A percentile compares a stretch with the other conserved stretches of the same genome.
Evolutionary conservation across 352 stramenopile genomes (phyloP).

Genomic region (Phytophthora lateralis): DNA sequence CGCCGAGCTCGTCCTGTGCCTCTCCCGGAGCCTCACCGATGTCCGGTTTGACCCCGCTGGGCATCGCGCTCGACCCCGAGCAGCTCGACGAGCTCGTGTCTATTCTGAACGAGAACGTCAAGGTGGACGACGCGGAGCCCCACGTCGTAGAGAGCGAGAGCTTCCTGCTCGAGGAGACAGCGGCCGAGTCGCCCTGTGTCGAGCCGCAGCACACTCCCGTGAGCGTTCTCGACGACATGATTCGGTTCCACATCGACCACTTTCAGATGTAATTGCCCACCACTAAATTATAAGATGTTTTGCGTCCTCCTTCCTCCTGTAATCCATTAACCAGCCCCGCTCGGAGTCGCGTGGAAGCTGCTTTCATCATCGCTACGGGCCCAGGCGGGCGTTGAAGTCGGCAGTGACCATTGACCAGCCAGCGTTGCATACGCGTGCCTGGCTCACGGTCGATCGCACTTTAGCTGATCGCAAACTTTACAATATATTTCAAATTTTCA

Average conservation of each 20-base stretch:
- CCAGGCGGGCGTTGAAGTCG: too few species aligned
- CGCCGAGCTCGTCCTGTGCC: slow-evolving; percentile 22
- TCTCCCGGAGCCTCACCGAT: slow-evolving; percentile 12
- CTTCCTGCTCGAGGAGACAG: slow-evolving; percentile 7
- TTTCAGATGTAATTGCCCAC: slow-evolving; percentile 24
- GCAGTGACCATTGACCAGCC: too few species aligned
- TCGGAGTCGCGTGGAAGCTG: too few species aligned
- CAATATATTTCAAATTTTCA: too few species aligned
- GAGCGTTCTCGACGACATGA: slow-evolving; percentile 53
- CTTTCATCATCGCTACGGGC: too few species aligned
- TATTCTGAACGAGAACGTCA: slow-evolving; percentile 42
- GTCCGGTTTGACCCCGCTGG: slow-evolving; percentile 11
- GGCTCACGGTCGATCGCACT: too few species aligned
- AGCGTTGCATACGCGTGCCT: too few species aligned
- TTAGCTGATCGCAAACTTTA: too few species aligned
- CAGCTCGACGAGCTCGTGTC: slow-evolving; percentile 49
- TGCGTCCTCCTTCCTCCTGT: neutral
- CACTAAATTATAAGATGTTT: slow-evolving; percentile 33
- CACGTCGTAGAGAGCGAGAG: slow-evolving; percentile 8
- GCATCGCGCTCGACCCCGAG: slow-evolving; percentile 27
- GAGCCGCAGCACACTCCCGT: neutral
- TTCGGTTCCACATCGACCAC: slow-evolving; percentile 48
- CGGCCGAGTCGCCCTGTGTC: neutral
- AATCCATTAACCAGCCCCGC: neutral
- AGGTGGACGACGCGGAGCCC: slow-evolving; percentile 10